Base-by-base conservation (phyloP, 768 basidiomycete genomes). In the Guyanaporus albipodus region DNA sequence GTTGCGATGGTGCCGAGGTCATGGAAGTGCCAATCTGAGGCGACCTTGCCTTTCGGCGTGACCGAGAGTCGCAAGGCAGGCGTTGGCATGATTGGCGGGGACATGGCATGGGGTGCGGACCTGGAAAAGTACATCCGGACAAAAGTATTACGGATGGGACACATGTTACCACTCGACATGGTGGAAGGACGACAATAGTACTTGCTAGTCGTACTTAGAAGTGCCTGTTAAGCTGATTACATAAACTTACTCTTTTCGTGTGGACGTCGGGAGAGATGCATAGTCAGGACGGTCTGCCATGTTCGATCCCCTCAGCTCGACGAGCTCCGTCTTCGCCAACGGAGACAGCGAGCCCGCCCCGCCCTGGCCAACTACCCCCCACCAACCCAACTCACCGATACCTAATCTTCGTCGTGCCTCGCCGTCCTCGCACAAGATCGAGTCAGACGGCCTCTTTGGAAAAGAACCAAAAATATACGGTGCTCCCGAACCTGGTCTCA, bases 71-170 rank as follows among this genome's bases (percentile, higher is more conserved):
- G 73, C 45, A 58, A 69, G 28, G 67, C 73, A 2, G 91, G 90
- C 2, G 86, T 83, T 8, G 87, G 89, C 33, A 75, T 92, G 67
- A 83, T 93, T 33, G 91, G 91, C 5, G 86, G 82, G 9, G 80
- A 83, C 14, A 77, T 77, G 23, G 86, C 85, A 8, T 70, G 83
- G 44, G 90, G 92, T 1, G 80, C 81, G 46, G 96, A 99, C 60
- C 67, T 99, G 58, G 92, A 98, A 60, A 91, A 87, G 69, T 99
- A 99, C 65, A 68, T 99, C 58, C 79, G 88, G 64, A 98, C 96
- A 31, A 99, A 99, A 67, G 83, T 98, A n/a, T 70, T 91, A 62
- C 77, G 87, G 50, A 99, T 99, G 96, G 96, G 96, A 11, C 96
- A 99, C 64, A 83, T 95, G 72, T 71, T 96, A 22, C 81, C 85